These are phyloP conservation scores for Aspergillus ruber DNA, from an alignment of 2,329 filamentous ascomycete genomes.

Conservation along the genomic window DNA sequence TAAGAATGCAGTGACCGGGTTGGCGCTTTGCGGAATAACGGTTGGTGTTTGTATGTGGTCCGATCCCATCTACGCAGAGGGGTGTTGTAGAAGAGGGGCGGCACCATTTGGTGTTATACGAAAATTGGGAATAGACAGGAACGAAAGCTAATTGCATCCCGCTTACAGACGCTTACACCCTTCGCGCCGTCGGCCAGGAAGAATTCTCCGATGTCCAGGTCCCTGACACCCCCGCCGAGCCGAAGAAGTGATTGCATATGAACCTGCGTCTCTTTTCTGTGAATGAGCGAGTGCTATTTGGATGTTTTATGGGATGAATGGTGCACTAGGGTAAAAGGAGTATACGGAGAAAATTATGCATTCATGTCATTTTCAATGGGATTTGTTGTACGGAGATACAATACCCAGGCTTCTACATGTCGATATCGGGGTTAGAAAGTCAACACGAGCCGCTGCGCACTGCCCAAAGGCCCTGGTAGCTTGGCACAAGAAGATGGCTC, in stretches of 20 bases:
- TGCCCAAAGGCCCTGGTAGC: no score
- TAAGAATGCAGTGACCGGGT: slow-evolving; percentile 77
- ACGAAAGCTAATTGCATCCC: slow-evolving; percentile 3
- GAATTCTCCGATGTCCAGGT: slow-evolving; percentile 94
- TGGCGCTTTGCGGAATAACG: slow-evolving; percentile 68
- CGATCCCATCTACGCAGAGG: background rate
- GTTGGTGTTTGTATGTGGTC: slow-evolving; percentile 74
- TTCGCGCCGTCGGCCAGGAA: slow-evolving; percentile 86
- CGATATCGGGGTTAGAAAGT: no score
- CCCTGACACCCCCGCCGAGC: slow-evolving; percentile 59
- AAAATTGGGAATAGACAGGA: background rate
- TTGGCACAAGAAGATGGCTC: background rate
- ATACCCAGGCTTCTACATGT: background rate
- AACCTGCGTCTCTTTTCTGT: background rate
- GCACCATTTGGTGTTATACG: background rate
- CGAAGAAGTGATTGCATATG: slow-evolving; percentile 18
- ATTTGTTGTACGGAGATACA: background rate
- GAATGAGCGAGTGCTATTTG: background rate
- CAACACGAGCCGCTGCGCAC: no score
- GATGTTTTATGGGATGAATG: slow-evolving; percentile 1
- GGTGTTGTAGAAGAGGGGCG: background rate
- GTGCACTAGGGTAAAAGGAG: slow-evolving; percentile 11
- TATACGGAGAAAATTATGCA: slow-evolving; percentile 1
- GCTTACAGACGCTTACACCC: slow-evolving; percentile 58
- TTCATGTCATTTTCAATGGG: background rate